These are phyloP conservation scores for Metarhizium robertsii DNA, from an alignment of 2,329 filamentous ascomycete genomes.

Conservation along the genomic window DNA sequence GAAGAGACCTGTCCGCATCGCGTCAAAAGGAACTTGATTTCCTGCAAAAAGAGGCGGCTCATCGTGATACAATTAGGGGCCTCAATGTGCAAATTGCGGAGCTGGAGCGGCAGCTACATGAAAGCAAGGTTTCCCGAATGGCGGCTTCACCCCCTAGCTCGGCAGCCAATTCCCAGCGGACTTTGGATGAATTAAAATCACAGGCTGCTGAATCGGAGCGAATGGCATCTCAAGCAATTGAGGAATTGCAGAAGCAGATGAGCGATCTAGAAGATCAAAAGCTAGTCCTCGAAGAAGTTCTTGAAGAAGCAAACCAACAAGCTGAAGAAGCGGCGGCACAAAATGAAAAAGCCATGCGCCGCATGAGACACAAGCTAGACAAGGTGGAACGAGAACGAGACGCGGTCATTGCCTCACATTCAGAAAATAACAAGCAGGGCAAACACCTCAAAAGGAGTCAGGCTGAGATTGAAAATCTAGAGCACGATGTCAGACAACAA, in stretches of 20 bases:
- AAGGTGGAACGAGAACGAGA: slow-evolving; percentile 39
- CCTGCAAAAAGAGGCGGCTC: slow-evolving; percentile 53
- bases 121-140: slow-evolving; percentile 47
- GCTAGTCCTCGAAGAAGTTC: slow-evolving; percentile 46
- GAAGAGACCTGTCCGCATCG: slow-evolving; percentile 52
- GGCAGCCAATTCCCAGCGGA: slow-evolving; percentile 43
- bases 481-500: slow-evolving; percentile 61
- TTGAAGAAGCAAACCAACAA: slow-evolving; percentile 44
- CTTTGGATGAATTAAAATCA: slow-evolving; percentile 44
- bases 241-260: slow-evolving; percentile 45
- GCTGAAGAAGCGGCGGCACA: slow-evolving; percentile 36
- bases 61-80: slow-evolving; percentile 52
- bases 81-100: slow-evolving; percentile 58
- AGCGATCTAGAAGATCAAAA: slow-evolving; percentile 51
- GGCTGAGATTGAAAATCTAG: slow-evolving; percentile 57
- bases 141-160: slow-evolving; percentile 36
- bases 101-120: slow-evolving; percentile 58
- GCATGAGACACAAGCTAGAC: slow-evolving; percentile 39
- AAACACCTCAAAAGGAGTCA: slow-evolving; percentile 54
- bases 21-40: slow-evolving; percentile 58
- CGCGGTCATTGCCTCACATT: slow-evolving; percentile 20
- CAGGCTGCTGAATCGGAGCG: slow-evolving; percentile 42
- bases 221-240: slow-evolving; percentile 28
- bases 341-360: slow-evolving; percentile 33
- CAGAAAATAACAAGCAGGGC: slow-evolving; percentile 42